phyloP scores from a whole-genome alignment of 2,329 filamentous ascomycete species.

The Neopestalotiopsis sp. region DNA sequence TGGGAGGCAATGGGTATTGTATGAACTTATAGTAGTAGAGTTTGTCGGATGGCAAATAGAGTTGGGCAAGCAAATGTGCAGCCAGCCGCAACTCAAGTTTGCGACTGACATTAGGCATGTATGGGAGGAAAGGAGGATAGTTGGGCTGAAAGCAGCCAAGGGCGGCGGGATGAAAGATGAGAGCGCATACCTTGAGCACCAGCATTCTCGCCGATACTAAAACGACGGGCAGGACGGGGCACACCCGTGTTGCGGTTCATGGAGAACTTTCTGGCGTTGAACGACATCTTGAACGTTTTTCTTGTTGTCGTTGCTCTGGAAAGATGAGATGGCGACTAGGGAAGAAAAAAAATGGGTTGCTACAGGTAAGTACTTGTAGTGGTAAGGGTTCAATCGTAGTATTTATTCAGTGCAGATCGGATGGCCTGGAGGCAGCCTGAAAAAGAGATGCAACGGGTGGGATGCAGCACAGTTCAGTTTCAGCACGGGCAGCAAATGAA shows the following conservation, averaged over 20 bases:
- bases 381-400: not conserved
- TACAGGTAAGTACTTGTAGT: conserved; percentile 2
- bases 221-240: conserved; percentile 61
- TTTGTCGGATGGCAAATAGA: not conserved
- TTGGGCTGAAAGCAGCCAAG: not conserved
- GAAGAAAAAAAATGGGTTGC: not conserved
- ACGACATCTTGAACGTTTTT: conserved; percentile 46
- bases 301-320: not conserved
- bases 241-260: conserved; percentile 71
- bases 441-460: not conserved
- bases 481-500: not conserved
- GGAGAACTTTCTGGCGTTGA: conserved; percentile 67
- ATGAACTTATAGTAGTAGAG: not conserved
- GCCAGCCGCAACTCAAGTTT: not conserved
- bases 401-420: conserved; percentile 3
- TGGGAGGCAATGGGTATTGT: not conserved
- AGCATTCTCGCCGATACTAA: conserved; percentile 61
- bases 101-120: not conserved
- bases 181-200: conserved; percentile 53
- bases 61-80: not conserved
- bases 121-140: not conserved
- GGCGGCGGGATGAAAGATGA: not conserved
- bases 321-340: not conserved
- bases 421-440: not conserved
- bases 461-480: not conserved